These are phyloP conservation scores for Allomyces macrogynus DNA, from an alignment of 192 early-diverging fungal genomes.

Conservation along the genomic window DNA sequence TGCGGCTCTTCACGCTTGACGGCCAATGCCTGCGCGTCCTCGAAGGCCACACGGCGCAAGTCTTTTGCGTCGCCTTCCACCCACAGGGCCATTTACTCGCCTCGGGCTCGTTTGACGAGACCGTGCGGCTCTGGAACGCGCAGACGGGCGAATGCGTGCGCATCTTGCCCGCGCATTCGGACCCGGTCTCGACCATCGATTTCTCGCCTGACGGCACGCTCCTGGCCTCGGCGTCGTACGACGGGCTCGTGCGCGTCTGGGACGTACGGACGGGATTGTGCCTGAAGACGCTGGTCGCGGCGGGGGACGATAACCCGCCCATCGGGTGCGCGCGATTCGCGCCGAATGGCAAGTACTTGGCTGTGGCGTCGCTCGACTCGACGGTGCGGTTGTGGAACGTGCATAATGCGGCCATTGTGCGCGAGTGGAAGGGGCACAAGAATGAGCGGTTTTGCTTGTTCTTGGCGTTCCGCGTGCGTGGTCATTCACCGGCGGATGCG, in stretches of 20 bases:
- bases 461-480: constrained; percentile 72
- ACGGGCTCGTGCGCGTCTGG: constrained; percentile 97
- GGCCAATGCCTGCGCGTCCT: constrained; percentile 23
- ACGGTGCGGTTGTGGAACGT: constrained; percentile 89
- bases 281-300: constrained; percentile 49
- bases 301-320: not conserved
- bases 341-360: constrained; percentile 94
- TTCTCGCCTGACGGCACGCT: constrained; percentile 94
- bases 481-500: not conserved
- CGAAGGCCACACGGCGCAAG: constrained; percentile 84
- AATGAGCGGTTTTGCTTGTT: constrained; percentile 86
- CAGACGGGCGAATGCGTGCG: constrained; percentile 34
- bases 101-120: constrained; percentile 95
- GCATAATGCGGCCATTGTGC: constrained; percentile 81
- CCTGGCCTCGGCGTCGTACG: constrained; percentile 83
- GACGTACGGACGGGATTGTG: constrained; percentile 91
- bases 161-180: constrained; percentile 74
- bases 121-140: constrained; percentile 89
- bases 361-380: constrained; percentile 80
- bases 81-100: constrained; percentile 84
- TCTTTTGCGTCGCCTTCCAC: constrained; percentile 95
- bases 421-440: constrained; percentile 72
- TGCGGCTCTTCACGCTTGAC: not conserved
- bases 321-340: constrained; percentile 87
- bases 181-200: constrained; percentile 88